phyloP scores from a whole-genome alignment of 345 rosid genomes.

The Syzygium grande region DNA sequence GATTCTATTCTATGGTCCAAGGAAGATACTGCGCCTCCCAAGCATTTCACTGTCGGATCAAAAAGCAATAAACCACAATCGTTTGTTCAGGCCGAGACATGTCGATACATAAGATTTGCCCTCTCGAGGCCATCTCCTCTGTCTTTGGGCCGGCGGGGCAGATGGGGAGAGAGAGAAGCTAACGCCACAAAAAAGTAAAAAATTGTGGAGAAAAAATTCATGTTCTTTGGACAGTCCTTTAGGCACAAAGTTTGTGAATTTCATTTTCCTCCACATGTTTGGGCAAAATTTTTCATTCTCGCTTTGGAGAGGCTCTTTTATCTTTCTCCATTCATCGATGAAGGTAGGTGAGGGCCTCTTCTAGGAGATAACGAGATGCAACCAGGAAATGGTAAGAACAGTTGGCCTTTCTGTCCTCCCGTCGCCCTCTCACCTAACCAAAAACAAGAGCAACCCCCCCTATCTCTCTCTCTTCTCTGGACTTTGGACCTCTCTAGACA shows the following conservation, averaged over 20 bases:
- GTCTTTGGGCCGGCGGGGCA: not conserved
- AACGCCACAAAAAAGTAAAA: not conserved
- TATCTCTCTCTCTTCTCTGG: not conserved
- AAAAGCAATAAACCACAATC: not conserved
- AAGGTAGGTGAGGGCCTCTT: no score
- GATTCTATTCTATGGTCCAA: accelerated
- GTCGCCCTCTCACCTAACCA: not conserved
- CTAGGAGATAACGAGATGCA: not conserved
- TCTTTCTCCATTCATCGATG: no score
- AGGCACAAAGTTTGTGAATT: not conserved
- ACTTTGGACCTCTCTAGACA: not conserved
- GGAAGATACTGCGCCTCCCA: not conserved
- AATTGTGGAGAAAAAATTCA: not conserved
- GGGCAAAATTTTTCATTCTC: not conserved
- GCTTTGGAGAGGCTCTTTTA: no score
- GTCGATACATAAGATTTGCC: not conserved
- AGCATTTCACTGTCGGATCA: not conserved
- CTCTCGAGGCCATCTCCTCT: no score
- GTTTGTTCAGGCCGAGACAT: not conserved
- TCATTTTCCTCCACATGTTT: accelerated
- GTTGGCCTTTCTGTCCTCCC: not conserved
- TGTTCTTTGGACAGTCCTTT: not conserved
- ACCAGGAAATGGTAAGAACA: not conserved
- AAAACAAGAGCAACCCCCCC: not conserved
- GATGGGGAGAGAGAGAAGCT: not conserved